These are phyloP conservation scores for Alternaria incomplexa DNA, from an alignment of 2,329 filamentous ascomycete genomes.

Conservation along the genomic window DNA sequence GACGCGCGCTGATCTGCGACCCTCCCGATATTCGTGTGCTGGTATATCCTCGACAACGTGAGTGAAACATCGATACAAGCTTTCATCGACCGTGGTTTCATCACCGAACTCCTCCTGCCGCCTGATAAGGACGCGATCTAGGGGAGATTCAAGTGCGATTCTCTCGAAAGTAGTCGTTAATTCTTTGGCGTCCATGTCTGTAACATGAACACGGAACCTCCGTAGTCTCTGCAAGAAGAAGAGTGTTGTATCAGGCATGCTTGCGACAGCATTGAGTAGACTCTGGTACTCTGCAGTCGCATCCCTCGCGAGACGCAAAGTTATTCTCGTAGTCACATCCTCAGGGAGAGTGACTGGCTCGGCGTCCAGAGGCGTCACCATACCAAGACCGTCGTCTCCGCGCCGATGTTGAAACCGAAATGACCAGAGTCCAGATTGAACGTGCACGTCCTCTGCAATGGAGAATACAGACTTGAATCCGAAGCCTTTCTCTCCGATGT, in stretches of 20 bases:
- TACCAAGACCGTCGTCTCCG: slow-evolving; percentile 57
- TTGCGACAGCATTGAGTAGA: slow-evolving; percentile 6
- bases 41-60: slow-evolving; percentile 11
- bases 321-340: slow-evolving; percentile 25
- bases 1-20: slow-evolving; percentile 5
- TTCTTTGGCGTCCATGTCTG: neutral
- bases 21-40: slow-evolving; percentile 11
- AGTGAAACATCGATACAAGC: neutral
- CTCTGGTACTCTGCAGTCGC: slow-evolving; percentile 2
- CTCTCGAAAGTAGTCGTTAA: neutral
- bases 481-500: slow-evolving; percentile 48
- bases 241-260: slow-evolving; percentile 19
- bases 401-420: slow-evolving; percentile 45
- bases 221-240: slow-evolving; percentile 18
- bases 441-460: slow-evolving; percentile 43
- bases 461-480: slow-evolving; percentile 49
- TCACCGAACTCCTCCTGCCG: neutral
- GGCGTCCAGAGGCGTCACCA: slow-evolving; percentile 55
- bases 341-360: slow-evolving; percentile 6
- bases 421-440: slow-evolving; percentile 49
- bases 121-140: neutral
- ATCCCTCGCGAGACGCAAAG: slow-evolving; percentile 6
- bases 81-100: neutral
- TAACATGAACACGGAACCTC: slow-evolving; percentile 6
- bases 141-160: neutral